phyloP scores from a whole-genome alignment of 192 early-diverging fungal genomes.

The Coemansia sp. region DNA sequence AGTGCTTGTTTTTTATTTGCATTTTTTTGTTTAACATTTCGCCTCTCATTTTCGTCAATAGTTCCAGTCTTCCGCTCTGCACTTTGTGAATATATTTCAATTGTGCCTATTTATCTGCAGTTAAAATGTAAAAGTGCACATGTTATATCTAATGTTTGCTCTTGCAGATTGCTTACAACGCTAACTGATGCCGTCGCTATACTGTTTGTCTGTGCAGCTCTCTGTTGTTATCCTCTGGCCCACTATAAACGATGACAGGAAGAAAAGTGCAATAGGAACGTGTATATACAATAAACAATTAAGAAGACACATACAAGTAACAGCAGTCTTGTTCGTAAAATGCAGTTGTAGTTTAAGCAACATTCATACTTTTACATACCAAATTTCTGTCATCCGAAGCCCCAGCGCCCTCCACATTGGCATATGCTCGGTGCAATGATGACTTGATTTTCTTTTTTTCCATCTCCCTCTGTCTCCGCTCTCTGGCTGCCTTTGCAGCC shows the following conservation, averaged over 20 bases:
- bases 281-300: not conserved
- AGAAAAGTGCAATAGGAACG: not conserved
- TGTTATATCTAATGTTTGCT: not conserved
- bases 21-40: not conserved
- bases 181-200: not conserved
- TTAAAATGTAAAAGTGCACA: not conserved
- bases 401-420: not conserved
- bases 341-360: too few relatives aligned
- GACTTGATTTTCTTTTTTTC: not conserved
- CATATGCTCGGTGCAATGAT: not conserved
- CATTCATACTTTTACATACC: not conserved
- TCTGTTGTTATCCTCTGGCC: not conserved
- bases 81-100: not conserved
- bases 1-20: constrained; percentile 2
- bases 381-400: not conserved
- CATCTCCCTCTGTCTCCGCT: constrained; percentile 4
- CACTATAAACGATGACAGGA: not conserved
- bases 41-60: not conserved
- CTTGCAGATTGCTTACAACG: not conserved
- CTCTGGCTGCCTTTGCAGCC: constrained; percentile 10
- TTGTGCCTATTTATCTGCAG: not conserved
- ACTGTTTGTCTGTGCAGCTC: not conserved
- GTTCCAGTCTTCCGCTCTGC: not conserved
- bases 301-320: not conserved
- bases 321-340: too few relatives aligned